Percentiles rank a stretch among this genome's conserved stretches.
Conservation (phyloP, 2,329 filamentous ascomycete genomes). For the Emericellopsis atlantica region DNA sequence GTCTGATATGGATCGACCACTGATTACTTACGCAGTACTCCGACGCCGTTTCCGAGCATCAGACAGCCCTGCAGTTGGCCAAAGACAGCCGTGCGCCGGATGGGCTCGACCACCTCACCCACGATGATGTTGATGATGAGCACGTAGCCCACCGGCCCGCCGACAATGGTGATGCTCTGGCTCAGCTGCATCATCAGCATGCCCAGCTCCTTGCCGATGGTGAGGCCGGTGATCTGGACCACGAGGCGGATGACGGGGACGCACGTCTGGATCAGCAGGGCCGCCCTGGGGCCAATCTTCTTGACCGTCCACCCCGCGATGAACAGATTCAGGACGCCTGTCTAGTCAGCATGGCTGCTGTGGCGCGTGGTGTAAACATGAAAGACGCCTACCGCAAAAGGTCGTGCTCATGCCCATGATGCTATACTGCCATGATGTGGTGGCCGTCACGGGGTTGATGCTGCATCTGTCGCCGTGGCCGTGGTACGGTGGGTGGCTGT, state of each 20-base stretch:
- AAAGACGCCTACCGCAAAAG: constrained; percentile 37
- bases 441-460: constrained; percentile 48
- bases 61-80: constrained; percentile 53
- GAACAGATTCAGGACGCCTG: constrained; percentile 48
- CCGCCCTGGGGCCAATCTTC: constrained; percentile 47
- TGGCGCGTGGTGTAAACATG: neutral
- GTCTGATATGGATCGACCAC: neutral
- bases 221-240: constrained; percentile 52
- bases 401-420: constrained; percentile 56
- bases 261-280: constrained; percentile 49
- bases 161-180: constrained; percentile 55
- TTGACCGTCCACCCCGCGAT: constrained; percentile 57
- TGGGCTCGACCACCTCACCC: constrained; percentile 48
- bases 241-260: constrained; percentile 51
- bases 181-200: constrained; percentile 56
- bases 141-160: constrained; percentile 57
- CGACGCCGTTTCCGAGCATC: constrained; percentile 53
- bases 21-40: constrained; percentile 36
- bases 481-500: constrained; percentile 35
- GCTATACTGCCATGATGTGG: constrained; percentile 50
- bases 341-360: neutral
- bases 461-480: constrained; percentile 42
- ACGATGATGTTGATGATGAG: constrained; percentile 57
- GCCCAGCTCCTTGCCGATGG: constrained; percentile 45
- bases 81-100: constrained; percentile 49